A percentile compares a stretch with the other conserved stretches of the same genome.
Evolutionary conservation across 805 yeast genomes (phyloP).

Genomic region (Kazachstania africana): DNA sequence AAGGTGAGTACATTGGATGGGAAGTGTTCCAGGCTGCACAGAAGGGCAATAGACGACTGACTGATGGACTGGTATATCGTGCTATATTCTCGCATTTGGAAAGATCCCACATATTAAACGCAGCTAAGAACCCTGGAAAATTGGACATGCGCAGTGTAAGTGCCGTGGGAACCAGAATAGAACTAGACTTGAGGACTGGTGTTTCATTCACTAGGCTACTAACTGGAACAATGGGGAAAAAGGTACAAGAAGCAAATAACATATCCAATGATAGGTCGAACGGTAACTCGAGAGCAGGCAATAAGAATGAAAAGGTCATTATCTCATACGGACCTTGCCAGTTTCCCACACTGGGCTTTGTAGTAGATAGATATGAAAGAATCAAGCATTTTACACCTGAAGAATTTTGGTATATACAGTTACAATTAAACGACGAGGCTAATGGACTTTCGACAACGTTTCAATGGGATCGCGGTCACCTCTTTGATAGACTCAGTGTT

Average conservation of each 20-base stretch:
- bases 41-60: slow-evolving; percentile 31
- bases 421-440: slow-evolving; percentile 37
- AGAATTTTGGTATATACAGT: slow-evolving; percentile 62
- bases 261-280: background rate
- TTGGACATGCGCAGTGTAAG: slow-evolving; percentile 60
- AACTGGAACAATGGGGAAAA: slow-evolving; percentile 33
- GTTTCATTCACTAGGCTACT: slow-evolving; percentile 76
- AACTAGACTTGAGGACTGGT: slow-evolving; percentile 82
- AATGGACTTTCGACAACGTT: slow-evolving; percentile 31
- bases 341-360: slow-evolving; percentile 93
- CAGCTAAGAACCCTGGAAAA: slow-evolving; percentile 56
- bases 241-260: slow-evolving; percentile 8
- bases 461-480: slow-evolving; percentile 59
- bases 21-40: slow-evolving; percentile 67
- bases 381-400: slow-evolving; percentile 65
- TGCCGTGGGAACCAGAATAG: slow-evolving; percentile 81
- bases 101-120: slow-evolving; percentile 54
- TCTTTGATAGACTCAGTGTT: slow-evolving; percentile 64
- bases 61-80: slow-evolving; percentile 44
- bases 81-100: slow-evolving; percentile 86
- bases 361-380: slow-evolving; percentile 80
- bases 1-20: slow-evolving; percentile 87
- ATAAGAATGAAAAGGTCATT: slow-evolving; percentile 13
- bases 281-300: background rate
- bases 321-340: slow-evolving; percentile 88